phyloP scores from a whole-genome alignment of 139 green algal species.

The Ulvella scutata region DNA sequence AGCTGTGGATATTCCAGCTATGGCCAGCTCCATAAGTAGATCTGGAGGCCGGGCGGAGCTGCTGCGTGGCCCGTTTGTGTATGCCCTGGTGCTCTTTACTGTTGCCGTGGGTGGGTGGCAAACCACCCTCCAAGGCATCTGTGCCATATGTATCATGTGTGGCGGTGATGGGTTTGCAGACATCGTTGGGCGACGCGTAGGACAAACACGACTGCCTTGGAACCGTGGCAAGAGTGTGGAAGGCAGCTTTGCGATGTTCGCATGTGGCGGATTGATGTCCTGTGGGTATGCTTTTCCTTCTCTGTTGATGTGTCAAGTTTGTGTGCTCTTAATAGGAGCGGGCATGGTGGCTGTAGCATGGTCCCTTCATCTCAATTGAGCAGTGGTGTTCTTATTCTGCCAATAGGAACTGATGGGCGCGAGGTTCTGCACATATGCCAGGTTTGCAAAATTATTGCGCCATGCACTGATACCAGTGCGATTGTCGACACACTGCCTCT shows the following conservation, averaged over 20 bases:
- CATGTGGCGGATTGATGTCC: background rate
- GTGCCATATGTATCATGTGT: background rate
- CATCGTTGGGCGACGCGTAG: background rate
- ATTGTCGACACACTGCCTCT: no score
- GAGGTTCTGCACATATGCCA: no score
- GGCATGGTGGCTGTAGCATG: no score
- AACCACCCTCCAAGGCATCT: background rate
- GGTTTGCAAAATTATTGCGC: no score
- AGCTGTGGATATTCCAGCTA: no score
- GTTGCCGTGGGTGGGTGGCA: background rate
- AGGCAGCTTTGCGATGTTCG: background rate
- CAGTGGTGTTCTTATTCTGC: no score
- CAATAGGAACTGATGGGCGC: no score
- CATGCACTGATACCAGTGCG: no score
- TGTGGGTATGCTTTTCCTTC: background rate
- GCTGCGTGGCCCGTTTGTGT: background rate
- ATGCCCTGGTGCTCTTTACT: background rate
- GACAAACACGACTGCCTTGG: background rate
- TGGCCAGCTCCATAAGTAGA: no score
- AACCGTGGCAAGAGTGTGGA: background rate
- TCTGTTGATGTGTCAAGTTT: no score
- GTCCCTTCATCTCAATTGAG: no score
- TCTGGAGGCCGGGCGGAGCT: background rate
- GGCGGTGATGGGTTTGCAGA: background rate
- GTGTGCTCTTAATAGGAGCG: no score